phyloP scores from a whole-genome alignment of 163 green algal species.

The Prototheca wickerhamii region DNA sequence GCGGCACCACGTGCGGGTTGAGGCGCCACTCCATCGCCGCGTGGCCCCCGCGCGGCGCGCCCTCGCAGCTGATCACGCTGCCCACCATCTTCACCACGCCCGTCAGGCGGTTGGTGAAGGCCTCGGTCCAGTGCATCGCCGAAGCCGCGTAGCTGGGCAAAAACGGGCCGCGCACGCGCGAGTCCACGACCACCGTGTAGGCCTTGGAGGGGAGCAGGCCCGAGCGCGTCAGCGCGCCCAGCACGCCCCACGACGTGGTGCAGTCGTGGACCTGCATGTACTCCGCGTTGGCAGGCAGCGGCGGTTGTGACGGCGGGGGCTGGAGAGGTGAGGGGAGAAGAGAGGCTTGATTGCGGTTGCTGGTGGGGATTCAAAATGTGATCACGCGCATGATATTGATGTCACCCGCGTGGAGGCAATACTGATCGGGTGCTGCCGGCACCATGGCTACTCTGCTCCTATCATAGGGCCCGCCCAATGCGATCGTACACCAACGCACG shows the following conservation, averaged over 20 bases:
- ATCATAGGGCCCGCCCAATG: no score
- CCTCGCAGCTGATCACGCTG: slow-evolving; percentile 61
- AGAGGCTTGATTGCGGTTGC: no score
- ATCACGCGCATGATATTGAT: no score
- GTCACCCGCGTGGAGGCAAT: no score
- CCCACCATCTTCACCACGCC: slow-evolving; percentile 56
- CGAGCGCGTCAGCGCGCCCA: not conserved
- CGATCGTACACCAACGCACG: no score
- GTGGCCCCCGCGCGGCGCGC: slow-evolving; percentile 38
- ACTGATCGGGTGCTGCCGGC: no score
- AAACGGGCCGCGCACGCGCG: slow-evolving; percentile 17
- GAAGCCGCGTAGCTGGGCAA: slow-evolving; percentile 20
- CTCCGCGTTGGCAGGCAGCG: slow-evolving; percentile 17
- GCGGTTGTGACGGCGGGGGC: slow-evolving; percentile 2
- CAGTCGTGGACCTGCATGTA: slow-evolving; percentile 11
- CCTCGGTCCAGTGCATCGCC: slow-evolving; percentile 37
- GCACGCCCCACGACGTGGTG: slow-evolving; percentile 6
- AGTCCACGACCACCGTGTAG: slow-evolving; percentile 24
- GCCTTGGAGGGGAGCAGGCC: not conserved
- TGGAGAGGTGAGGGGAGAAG: no score
- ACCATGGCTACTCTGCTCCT: no score
- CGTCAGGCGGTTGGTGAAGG: slow-evolving; percentile 37
- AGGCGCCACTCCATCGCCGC: slow-evolving; percentile 35
- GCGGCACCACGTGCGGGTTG: slow-evolving; percentile 64
- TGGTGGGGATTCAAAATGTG: no score